A percentile compares a stretch with the other conserved stretches of the same genome.
Conservation (phyloP, 176 grass and related monocot species). For the Juncus inflexus region DNA sequence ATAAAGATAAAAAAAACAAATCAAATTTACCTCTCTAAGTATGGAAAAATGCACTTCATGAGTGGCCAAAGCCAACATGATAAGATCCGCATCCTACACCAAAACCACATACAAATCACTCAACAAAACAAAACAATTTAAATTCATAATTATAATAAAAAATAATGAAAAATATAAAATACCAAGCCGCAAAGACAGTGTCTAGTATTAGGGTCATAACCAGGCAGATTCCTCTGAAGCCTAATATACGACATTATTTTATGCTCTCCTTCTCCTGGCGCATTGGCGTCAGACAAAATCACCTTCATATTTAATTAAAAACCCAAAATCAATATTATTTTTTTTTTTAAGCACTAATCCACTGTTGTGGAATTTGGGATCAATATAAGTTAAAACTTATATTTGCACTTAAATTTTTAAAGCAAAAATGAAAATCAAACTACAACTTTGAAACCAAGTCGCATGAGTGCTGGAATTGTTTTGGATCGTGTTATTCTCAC, state of each 20-base stretch:
- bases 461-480: no score
- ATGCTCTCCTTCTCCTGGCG: conserved; percentile 99
- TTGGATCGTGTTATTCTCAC: no score
- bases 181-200: conserved; percentile 96
- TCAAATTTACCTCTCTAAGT: conserved; percentile 77
- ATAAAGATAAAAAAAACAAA: conserved; percentile 6
- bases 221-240: conserved; percentile 71
- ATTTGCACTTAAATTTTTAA: no score
- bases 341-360: neutral
- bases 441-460: no score
- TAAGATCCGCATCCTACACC: conserved; percentile 94
- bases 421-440: no score
- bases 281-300: conserved; percentile 99
- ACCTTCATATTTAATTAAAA: conserved; percentile 75
- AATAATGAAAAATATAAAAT: conserved; percentile 28
- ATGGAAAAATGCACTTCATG: conserved; percentile 99
- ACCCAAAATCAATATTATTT: conserved; percentile 29
- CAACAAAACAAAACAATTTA: conserved; percentile 26
- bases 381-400: no score
- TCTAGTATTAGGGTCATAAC: conserved; percentile 86
- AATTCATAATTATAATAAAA: conserved; percentile 18
- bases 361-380: no score
- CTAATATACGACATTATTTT: conserved; percentile 99
- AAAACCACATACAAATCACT: conserved; percentile 22
- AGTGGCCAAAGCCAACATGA: conserved; percentile 98